These are phyloP conservation scores for Cryptococcus maquisensis DNA, from an alignment of 1,284 basidiomycete species.

Conservation along the genomic window DNA sequence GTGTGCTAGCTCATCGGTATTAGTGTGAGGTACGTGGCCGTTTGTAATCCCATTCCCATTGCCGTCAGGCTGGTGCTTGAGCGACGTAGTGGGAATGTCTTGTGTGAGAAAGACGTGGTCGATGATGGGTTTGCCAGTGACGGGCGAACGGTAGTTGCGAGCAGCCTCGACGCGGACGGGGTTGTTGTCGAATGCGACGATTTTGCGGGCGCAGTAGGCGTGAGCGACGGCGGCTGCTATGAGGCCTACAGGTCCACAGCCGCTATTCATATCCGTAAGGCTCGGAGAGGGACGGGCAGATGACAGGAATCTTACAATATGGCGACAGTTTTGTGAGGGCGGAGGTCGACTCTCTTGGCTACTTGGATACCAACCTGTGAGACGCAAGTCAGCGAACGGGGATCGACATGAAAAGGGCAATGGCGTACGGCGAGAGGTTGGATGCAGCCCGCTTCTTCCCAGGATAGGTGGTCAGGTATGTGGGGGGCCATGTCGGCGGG, in stretches of 20 bases:
- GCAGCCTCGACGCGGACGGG: slow-evolving; percentile 80
- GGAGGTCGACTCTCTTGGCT: slow-evolving; percentile 38
- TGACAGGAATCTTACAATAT: slow-evolving; percentile 28
- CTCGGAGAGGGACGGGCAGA: neutral
- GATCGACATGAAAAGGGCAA: neutral
- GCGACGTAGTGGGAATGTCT: slow-evolving; percentile 17
- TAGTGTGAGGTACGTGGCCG: neutral
- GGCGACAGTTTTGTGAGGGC: slow-evolving; percentile 40
- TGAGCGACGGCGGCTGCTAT: slow-evolving; percentile 51
- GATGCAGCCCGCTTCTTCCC: slow-evolving; percentile 59
- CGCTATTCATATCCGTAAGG: slow-evolving; percentile 15
- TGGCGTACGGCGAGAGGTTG: slow-evolving; percentile 80
- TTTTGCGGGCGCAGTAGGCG: slow-evolving; percentile 49
- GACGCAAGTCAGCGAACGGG: too few species aligned
- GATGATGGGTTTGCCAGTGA: slow-evolving; percentile 38
- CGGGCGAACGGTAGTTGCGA: slow-evolving; percentile 57
- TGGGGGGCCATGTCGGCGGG: slow-evolving; percentile 47
- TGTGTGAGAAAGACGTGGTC: slow-evolving; percentile 40
- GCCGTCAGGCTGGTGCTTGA: neutral
- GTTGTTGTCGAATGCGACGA: slow-evolving; percentile 62
- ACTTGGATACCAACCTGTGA: slow-evolving; percentile 42
- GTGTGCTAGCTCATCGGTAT: neutral
- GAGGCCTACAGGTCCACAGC: slow-evolving; percentile 51
- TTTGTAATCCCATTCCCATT: neutral
- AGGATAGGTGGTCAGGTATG: slow-evolving; percentile 46